Evolutionary conservation across 495 filamentous ascomycete species (phyloP).

Genomic region (Podospora pseudocomata): DNA sequence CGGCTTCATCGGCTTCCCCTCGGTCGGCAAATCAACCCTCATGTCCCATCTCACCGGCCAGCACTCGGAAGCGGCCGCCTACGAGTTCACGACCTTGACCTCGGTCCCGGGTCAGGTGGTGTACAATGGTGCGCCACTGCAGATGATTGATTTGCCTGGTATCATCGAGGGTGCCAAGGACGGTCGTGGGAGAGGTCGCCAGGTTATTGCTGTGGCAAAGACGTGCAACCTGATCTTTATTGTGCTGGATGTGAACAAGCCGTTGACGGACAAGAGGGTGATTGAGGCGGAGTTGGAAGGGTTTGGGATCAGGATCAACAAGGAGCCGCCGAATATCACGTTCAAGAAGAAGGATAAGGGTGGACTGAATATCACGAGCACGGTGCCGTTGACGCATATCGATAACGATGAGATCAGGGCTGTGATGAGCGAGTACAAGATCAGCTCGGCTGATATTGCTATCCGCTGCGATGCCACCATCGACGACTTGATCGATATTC

Average conservation of each 20-base stretch:
- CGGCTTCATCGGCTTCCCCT: conserved; percentile 85
- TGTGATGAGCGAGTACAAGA: conserved; percentile 95
- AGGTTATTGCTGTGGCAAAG: conserved; percentile 98
- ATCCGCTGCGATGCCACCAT: conserved; percentile 90
- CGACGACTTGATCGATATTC: conserved; percentile 87
- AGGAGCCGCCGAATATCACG: conserved; percentile 91
- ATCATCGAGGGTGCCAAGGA: conserved; percentile 99
- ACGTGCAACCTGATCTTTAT: conserved; percentile 99
- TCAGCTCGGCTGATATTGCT: conserved; percentile 93
- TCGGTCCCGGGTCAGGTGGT: conserved; percentile 94
- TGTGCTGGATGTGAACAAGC: conserved; percentile 97
- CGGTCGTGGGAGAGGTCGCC: conserved; percentile 94
- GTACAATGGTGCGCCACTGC: conserved; percentile 94
- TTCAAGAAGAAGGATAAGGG: conserved; percentile 99
- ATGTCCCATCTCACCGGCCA: conserved; percentile 94
- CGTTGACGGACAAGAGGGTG: conserved; percentile 90
- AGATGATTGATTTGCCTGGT: conserved; percentile 97
- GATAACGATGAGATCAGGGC: conserved; percentile 95
- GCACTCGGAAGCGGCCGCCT: conserved; percentile 94
- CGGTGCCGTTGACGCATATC: conserved; percentile 85
- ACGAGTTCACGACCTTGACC: conserved; percentile 97
- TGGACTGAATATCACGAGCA: conserved; percentile 89
- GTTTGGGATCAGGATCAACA: conserved; percentile 97
- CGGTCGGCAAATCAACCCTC: conserved; percentile 95
- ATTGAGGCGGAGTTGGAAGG: conserved; percentile 97